phyloP scores from a whole-genome alignment of 1,284 basidiomycete species.

The Vanrija humicola region DNA sequence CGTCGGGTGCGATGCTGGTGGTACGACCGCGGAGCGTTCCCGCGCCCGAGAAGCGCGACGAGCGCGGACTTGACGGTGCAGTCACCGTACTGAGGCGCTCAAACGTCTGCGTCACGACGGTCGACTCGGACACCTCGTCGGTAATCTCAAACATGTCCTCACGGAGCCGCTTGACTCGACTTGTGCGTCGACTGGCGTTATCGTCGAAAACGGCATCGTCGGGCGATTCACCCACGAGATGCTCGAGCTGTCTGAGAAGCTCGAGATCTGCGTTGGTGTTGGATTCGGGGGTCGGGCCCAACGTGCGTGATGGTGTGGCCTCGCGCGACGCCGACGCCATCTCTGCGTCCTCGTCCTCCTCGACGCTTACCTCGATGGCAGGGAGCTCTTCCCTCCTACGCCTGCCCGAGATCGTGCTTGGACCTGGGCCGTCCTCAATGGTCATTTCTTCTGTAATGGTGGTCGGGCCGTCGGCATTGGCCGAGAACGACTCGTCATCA shows the following conservation, averaged over 20 bases:
- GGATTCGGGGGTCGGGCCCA: neutral
- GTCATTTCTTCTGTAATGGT: neutral
- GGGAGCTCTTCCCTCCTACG: no score
- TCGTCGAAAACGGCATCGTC: slow-evolving; percentile 28
- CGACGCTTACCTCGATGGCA: neutral
- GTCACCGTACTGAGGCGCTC: slow-evolving; percentile 11
- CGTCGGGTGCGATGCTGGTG: neutral
- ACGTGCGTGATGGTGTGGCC: neutral
- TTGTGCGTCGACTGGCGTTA: neutral
- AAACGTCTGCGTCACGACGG: slow-evolving; percentile 29
- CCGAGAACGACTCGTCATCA: slow-evolving; percentile 27
- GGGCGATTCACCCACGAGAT: slow-evolving; percentile 34
- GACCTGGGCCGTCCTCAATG: neutral
- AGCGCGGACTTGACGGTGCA: neutral
- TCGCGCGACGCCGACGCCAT: neutral
- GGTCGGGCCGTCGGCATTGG: neutral
- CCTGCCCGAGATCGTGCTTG: neutral
- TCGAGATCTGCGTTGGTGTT: slow-evolving; percentile 19
- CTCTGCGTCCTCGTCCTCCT: neutral
- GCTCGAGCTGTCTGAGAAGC: slow-evolving; percentile 34
- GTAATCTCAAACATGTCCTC: slow-evolving; percentile 49
- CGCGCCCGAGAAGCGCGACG: neutral
- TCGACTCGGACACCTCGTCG: slow-evolving; percentile 47
- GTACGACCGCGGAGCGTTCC: slow-evolving; percentile 1
- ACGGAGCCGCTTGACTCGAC: slow-evolving; percentile 21